phyloP scores from a whole-genome alignment of 148 eudicot genomes.

The Fagopyrum tataricum region DNA sequence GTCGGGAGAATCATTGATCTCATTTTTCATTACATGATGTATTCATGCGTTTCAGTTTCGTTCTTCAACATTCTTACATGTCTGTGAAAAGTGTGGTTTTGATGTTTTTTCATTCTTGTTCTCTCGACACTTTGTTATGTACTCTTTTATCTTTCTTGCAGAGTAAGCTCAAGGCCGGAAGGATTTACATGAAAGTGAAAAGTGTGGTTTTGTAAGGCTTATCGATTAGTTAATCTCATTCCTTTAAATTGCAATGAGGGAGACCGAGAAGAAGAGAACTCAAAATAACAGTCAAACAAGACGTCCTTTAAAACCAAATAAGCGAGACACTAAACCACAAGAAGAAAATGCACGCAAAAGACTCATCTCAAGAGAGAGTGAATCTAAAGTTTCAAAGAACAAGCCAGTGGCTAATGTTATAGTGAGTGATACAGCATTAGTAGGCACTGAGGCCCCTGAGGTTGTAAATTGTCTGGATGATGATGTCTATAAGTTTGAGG shows the following conservation, averaged over 20 bases:
- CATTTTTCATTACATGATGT: too few relatives aligned
- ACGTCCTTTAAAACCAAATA: conserved; percentile 36
- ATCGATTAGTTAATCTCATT: too few relatives aligned
- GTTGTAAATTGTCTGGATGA: conserved; percentile 68
- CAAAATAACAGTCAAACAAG: conserved; percentile 43
- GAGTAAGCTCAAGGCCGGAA: too few relatives aligned
- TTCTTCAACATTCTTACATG: too few relatives aligned
- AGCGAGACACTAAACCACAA: conserved; percentile 33
- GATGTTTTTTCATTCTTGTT: too few relatives aligned
- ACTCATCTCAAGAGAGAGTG: conserved; percentile 35
- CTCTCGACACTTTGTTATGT: too few relatives aligned
- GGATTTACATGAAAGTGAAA: too few relatives aligned
- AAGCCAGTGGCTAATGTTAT: conserved; percentile 21
- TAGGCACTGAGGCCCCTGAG: conserved; percentile 36
- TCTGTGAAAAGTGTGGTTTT: too few relatives aligned
- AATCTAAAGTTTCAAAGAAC: conserved; percentile 29
- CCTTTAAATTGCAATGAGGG: conserved; percentile 38
- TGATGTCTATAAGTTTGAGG: conserved; percentile 49
- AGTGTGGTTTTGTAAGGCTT: too few relatives aligned
- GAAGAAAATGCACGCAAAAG: conserved; percentile 37
- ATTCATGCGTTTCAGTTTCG: too few relatives aligned
- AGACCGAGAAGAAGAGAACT: conserved; percentile 47
- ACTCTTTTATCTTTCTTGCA: too few relatives aligned
- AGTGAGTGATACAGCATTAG: conserved; percentile 31
- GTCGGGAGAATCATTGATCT: too few relatives aligned